Conservation (phyloP, 305 asterid genomes). For the Coffea humblotiana region DNA sequence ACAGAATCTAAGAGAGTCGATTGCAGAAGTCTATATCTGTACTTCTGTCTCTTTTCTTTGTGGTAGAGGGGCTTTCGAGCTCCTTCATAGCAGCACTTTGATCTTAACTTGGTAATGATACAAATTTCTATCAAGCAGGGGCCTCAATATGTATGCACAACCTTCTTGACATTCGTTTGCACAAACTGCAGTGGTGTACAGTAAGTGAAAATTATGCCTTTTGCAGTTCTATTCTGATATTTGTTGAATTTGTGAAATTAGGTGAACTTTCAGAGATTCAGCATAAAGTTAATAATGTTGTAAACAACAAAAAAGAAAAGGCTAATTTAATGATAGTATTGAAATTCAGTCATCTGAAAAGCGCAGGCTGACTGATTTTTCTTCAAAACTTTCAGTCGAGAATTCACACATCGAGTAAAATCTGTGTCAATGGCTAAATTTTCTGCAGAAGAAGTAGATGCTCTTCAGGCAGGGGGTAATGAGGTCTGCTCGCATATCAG, state of each 20-base stretch:
- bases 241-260: background rate
- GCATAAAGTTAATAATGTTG: background rate
- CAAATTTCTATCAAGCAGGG: slow-evolving; percentile 52
- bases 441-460: slow-evolving; percentile 64
- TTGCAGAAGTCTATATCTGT: background rate
- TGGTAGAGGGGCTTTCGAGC: background rate
- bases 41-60: background rate
- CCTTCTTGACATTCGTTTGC: slow-evolving; percentile 94
- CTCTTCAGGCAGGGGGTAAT: slow-evolving; percentile 91
- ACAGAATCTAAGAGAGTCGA: background rate
- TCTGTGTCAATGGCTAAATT: slow-evolving; percentile 93
- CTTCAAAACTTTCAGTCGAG: slow-evolving; percentile 58
- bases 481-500: slow-evolving; percentile 45
- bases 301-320: background rate
- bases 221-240: background rate
- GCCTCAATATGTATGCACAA: slow-evolving; percentile 93
- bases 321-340: background rate
- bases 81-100: background rate
- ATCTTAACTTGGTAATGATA: background rate
- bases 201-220: slow-evolving; percentile 52
- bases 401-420: slow-evolving; percentile 85
- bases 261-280: background rate
- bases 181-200: slow-evolving; percentile 90
- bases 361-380: background rate
- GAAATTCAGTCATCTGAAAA: background rate